Evolutionary conservation across 257 asterid genomes (phyloP), one percentile per base, ranked within the genome.

Genomic region (Scutellaria barbata): DNA sequence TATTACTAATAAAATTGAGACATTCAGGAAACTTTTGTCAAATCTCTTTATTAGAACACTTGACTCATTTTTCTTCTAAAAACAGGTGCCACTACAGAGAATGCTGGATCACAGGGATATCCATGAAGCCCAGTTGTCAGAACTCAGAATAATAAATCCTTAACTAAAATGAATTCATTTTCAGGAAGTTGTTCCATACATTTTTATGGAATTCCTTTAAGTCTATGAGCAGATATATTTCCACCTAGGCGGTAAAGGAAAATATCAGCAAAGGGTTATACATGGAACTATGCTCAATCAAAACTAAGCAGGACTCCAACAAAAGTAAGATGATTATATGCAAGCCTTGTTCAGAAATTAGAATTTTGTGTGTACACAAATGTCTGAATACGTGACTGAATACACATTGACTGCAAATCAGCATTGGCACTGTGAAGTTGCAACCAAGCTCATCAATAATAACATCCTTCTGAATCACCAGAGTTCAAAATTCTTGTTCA

Each of bases 261-360:
- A 11, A 13, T 13, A 41, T 22, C 13, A 30, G 65, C 17, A 25
- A 45, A 43, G 10, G 46, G n/a, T 40, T 41, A 33, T 10, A 51
- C 30, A 51, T 59, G 53, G 2, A 59, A 71, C 39, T 42, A 52
- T 45, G 35, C 56, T 22, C 7, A 33, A 14, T 42, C 33, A 51
- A 41, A 57, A 20, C 5, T 53, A 43, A 48, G n/a, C 43, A n/a
- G 5, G 69, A 50, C 53, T 43, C 61, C n/a, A 61, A 50, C 59
- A 61, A 30, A 42, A 52, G 33, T 22, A 25, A 75, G 33, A 30
- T 33, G 46, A 58, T 71, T 18, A 60, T 17, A 43, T 54, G 10
- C 20, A 47, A 63, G 56, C 64, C 16, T 45, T 14, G 35, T 40
- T 59, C 71, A 71, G 52, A 59, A 39, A 47, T 9, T 30, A 42